These are phyloP conservation scores for Effrenium voratum DNA, from an alignment of 73 alveolate genomes.

Conservation along the genomic window DNA sequence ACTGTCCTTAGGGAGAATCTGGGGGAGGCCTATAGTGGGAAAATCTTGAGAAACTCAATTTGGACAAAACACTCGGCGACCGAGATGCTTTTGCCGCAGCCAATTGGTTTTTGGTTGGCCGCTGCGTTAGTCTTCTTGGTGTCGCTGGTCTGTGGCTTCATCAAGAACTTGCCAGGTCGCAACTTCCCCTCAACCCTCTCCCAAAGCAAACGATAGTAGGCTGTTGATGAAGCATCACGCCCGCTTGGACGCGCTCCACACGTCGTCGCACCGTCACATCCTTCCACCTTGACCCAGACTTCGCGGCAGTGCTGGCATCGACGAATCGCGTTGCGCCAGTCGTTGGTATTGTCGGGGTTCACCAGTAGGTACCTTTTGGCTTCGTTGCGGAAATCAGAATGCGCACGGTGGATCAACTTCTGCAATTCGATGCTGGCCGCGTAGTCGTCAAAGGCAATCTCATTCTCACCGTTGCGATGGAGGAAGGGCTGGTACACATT, in stretches of 20 bases:
- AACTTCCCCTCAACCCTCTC: constrained; percentile 47
- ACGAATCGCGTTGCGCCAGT: constrained; percentile 76
- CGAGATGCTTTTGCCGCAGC: constrained; percentile 15
- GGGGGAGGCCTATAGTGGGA: too few species aligned
- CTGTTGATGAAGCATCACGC: neutral
- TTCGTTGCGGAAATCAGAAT: constrained; percentile 61
- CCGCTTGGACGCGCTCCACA: constrained; percentile 43
- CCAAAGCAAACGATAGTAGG: constrained; percentile 21
- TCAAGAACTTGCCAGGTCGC: constrained; percentile 48
- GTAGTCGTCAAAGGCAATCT: constrained; percentile 59
- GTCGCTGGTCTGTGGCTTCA: neutral
- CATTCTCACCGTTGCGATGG: constrained; percentile 68
- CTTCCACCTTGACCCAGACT: constrained; percentile 75
- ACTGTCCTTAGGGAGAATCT: too few species aligned
- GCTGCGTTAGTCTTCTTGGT: neutral
- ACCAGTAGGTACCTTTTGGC: constrained; percentile 35
- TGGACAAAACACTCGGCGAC: too few species aligned
- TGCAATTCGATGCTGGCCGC: constrained; percentile 70
- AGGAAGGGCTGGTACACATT: constrained; percentile 59
- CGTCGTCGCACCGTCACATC: constrained; percentile 35
- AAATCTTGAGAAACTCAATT: too few species aligned
- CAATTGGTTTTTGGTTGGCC: neutral
- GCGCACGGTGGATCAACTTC: constrained; percentile 65
- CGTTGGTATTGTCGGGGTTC: constrained; percentile 57
- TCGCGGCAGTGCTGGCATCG: constrained; percentile 77